Evolutionary conservation across 2,329 filamentous ascomycete species (phyloP).

Genomic region (Talaromyces verruculosus): DNA sequence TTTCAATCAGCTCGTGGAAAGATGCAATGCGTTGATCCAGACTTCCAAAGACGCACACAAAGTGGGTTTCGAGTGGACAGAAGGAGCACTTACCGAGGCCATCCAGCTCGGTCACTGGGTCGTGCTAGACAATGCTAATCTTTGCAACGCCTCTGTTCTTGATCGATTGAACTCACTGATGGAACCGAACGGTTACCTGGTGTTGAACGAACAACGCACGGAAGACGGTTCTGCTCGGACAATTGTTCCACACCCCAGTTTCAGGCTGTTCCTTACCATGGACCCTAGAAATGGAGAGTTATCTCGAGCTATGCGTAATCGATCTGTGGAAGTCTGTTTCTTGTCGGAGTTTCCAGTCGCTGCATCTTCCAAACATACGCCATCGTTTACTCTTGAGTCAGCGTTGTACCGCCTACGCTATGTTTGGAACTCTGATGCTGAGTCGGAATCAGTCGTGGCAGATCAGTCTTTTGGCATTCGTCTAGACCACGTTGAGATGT

Average conservation of each 20-base stretch:
- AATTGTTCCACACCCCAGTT: conserved; percentile 78
- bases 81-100: conserved; percentile 86
- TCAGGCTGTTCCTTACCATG: conserved; percentile 90
- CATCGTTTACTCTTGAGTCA: conserved; percentile 42
- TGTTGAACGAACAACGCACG: conserved; percentile 89
- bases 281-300: conserved; percentile 90
- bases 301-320: conserved; percentile 93
- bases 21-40: conserved; percentile 53
- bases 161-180: conserved; percentile 92
- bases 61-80: conserved; percentile 92
- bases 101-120: conserved; percentile 86
- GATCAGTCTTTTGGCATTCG: conserved; percentile 32
- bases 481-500: conserved; percentile 40
- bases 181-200: conserved; percentile 82
- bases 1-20: conserved; percentile 51
- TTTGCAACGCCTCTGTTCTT: conserved; percentile 91
- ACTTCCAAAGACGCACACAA: conserved; percentile 62
- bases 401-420: conserved; percentile 42
- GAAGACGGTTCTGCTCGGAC: conserved; percentile 77
- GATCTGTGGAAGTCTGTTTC: conserved; percentile 85
- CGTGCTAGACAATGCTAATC: conserved; percentile 93
- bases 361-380: conserved; percentile 25
- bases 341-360: conserved; percentile 43
- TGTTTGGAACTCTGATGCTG: conserved; percentile 31
- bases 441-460: conserved; percentile 20